Evolutionary conservation across 495 filamentous ascomycete genomes (phyloP), one percentile per base, ranked within the genome.

Genomic region (Penicillium goetzii): DNA sequence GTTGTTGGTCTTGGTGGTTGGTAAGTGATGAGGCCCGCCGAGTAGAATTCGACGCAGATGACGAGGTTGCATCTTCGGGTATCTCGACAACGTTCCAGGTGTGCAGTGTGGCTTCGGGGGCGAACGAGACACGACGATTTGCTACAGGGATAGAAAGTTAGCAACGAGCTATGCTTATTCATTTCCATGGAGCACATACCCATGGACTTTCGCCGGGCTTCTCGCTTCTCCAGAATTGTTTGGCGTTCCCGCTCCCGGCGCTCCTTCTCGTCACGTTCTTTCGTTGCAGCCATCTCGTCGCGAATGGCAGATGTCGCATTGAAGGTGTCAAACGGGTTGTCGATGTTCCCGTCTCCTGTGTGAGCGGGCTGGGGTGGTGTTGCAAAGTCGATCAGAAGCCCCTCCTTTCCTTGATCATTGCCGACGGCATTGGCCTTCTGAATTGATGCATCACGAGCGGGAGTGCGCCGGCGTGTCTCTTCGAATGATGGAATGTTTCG

Each of bases 61-160:
- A 96, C 15, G 90, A 91, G 0, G 92, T 96, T 34, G 90, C 91
- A 70, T 96, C 92, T 62, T 92, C 91, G 62, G 88, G 85, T 59
- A 94, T 89, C 67, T 98, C 94, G 3, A 96, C 85, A 56, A 97
- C 93, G 71, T 97, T 93, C 87, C 96, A 99, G 4, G 95, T 99
- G 72, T 99, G 95, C 34, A 99, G 80, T 10, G 95, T 99, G 15
- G 95, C 95, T 76, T 99, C 95, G 2, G 95, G 95, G 6, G 95
- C 95, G 72, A 99, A 99, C 0, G 94, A 97, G 41, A 99, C 95
- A 61, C 95, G 87, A 68, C 96, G 90, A 75, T 95, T 94, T 34
- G 91, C 92, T 83, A 60, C 56, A 33, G 28, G 9, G 10, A 55
- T 38, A 30, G 1, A 19, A 33, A 33, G 58, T 69, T 28, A 69